These are phyloP conservation scores for Penicillium occitanis DNA, from an alignment of 2,329 filamentous ascomycete species.

Conservation along the genomic window DNA sequence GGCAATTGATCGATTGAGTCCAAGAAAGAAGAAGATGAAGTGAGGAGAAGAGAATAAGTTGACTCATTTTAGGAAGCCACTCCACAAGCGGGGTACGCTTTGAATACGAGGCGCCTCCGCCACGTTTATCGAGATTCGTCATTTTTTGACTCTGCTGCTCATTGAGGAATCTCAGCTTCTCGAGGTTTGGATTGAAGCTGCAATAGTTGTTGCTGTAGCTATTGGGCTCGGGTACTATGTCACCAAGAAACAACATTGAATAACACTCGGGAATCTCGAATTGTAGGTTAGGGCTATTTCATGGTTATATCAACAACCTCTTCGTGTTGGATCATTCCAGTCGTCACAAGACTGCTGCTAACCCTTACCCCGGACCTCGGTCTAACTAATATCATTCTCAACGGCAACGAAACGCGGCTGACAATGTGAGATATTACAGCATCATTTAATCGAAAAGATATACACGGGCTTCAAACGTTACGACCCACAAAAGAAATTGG, in stretches of 20 bases:
- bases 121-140: background rate
- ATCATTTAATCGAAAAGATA: background rate
- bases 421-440: no score
- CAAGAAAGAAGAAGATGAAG: background rate
- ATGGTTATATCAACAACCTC: background rate
- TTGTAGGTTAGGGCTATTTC: background rate
- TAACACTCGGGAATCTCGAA: no score
- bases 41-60: background rate
- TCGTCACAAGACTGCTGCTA: background rate
- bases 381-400: background rate
- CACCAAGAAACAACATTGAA: background rate
- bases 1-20: background rate
- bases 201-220: background rate
- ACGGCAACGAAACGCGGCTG: background rate
- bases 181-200: background rate
- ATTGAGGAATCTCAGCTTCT: background rate
- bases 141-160: background rate
- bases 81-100: conserved; percentile 1
- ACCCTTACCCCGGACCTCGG: background rate
- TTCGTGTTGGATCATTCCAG: background rate
- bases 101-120: background rate
- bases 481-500: background rate
- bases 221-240: background rate
- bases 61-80: background rate
- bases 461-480: background rate